A percentile compares a stretch with the other conserved stretches of the same genome.
phyloP scores from a whole-genome alignment of 2,329 filamentous ascomycete species.

The Lasiodiplodia sp. region DNA sequence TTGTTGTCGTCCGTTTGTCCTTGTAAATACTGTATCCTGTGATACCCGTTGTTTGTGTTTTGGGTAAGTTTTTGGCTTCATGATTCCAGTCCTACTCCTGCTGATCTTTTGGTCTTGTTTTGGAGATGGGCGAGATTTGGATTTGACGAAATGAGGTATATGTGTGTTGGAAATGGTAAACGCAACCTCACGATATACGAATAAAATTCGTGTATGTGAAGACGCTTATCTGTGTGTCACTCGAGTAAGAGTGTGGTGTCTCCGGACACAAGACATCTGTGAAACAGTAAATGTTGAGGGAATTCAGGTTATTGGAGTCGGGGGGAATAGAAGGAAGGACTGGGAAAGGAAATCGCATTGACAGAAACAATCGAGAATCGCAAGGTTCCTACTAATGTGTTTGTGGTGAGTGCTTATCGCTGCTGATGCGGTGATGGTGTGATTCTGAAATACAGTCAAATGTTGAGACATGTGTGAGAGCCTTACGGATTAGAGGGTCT shows the following conservation, averaged over 20 bases:
- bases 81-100: neutral
- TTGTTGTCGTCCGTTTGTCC: constrained; percentile 2
- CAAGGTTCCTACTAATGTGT: neutral
- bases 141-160: constrained; percentile 6
- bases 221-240: neutral
- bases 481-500: neutral
- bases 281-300: neutral
- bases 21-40: constrained; percentile 23
- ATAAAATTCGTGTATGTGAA: constrained; percentile 6
- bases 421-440: too few relatives aligned
- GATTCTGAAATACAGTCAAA: neutral
- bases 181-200: neutral
- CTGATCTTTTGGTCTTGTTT: neutral
- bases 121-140: constrained; percentile 14
- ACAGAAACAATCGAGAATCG: neutral
- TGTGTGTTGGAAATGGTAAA: neutral
- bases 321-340: neutral
- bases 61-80: constrained; percentile 14
- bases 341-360: neutral
- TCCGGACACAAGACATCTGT: neutral
- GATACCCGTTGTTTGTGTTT: constrained; percentile 22
- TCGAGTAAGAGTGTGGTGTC: neutral
- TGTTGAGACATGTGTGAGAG: neutral
- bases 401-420: too few relatives aligned
- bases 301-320: neutral